phyloP scores from a whole-genome alignment of 1,284 basidiomycete genomes.

The Microstroma glucosiphilum region DNA sequence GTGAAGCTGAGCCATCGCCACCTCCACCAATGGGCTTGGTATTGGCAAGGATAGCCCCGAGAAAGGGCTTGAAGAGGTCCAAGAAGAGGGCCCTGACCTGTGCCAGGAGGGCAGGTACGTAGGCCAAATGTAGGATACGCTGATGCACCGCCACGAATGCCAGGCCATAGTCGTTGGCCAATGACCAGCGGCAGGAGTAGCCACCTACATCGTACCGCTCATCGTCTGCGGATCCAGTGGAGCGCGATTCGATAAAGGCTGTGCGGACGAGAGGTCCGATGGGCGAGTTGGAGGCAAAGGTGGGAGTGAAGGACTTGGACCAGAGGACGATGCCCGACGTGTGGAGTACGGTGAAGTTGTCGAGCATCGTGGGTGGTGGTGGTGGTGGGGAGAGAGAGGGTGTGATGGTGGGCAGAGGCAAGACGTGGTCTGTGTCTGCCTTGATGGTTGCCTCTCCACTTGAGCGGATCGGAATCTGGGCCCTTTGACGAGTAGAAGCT shows the following conservation, averaged over 20 bases:
- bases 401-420: background rate
- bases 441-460: background rate
- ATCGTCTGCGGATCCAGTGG: conserved; percentile 19
- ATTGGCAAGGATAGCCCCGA: conserved; percentile 11
- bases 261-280: conserved; percentile 41
- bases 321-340: conserved; percentile 39
- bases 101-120: conserved; percentile 71
- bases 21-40: background rate
- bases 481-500: no score
- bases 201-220: conserved; percentile 40
- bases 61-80: conserved; percentile 34
- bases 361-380: background rate
- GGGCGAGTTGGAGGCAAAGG: conserved; percentile 17
- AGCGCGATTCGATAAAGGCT: conserved; percentile 44
- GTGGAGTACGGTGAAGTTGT: conserved; percentile 27
- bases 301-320: conserved; percentile 36
- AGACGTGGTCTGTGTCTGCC: background rate
- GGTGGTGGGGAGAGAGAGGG: background rate
- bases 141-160: conserved; percentile 70
- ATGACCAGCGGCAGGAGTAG: conserved; percentile 43
- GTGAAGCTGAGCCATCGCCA: background rate
- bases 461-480: no score
- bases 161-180: conserved; percentile 45
- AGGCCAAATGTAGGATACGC: conserved; percentile 87
- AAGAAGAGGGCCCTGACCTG: conserved; percentile 33